These are phyloP conservation scores for Cenchrus americanus DNA, from an alignment of 176 grass and related monocot species.

Conservation along the genomic window DNA sequence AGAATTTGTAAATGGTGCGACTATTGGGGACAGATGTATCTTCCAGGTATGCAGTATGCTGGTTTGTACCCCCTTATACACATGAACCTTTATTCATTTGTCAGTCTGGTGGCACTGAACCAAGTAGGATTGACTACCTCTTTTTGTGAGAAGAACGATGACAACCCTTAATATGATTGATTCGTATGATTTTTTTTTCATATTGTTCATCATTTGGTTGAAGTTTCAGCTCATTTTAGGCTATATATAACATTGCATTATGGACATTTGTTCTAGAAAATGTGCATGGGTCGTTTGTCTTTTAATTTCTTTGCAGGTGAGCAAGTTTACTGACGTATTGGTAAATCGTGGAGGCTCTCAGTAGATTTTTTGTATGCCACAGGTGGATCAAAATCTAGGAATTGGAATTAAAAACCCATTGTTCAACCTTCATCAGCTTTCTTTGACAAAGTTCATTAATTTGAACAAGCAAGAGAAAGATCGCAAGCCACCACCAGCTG, in stretches of 20 bases:
- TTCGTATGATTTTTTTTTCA: background rate
- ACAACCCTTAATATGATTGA: background rate
- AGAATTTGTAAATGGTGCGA: constrained; percentile 75
- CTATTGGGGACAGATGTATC: constrained; percentile 77
- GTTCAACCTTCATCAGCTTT: constrained; percentile 90
- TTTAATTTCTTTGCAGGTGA: background rate
- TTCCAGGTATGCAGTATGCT: constrained; percentile 83
- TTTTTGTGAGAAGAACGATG: background rate
- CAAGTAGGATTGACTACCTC: background rate
- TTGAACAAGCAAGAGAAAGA: constrained; percentile 81
- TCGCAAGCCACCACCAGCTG: constrained; percentile 67
- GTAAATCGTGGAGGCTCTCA: background rate
- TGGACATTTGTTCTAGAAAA: background rate
- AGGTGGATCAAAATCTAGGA: constrained; percentile 93
- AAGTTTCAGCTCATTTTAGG: background rate
- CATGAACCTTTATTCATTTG: too few species aligned
- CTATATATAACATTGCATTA: background rate
- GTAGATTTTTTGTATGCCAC: constrained; percentile 29
- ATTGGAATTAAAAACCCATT: constrained; percentile 86
- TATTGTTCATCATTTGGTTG: too few species aligned
- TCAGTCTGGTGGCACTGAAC: background rate
- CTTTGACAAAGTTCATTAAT: constrained; percentile 75
- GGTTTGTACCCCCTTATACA: background rate
- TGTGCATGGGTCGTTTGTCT: background rate
- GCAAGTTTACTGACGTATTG: background rate